Evolutionary conservation across 495 filamentous ascomycete genomes (phyloP).

Genomic region (Pyrenopolyporus hunteri): DNA sequence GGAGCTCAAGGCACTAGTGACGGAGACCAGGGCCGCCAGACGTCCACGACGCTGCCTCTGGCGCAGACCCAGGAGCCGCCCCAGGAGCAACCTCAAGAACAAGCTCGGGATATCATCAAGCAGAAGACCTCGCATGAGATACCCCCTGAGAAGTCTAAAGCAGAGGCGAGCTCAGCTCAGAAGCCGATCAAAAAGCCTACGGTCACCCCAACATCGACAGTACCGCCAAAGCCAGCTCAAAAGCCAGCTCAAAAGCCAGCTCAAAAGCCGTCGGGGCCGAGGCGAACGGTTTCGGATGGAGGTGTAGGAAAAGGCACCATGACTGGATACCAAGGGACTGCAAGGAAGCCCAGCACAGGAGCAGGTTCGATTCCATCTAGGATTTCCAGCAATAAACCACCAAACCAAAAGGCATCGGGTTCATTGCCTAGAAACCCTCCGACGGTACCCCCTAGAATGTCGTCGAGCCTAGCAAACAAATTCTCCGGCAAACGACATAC

Average conservation of each 20-base stretch:
- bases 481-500: conserved; percentile 29
- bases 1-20: conserved; percentile 8
- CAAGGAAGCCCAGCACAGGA: conserved; percentile 22
- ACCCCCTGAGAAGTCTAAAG: background rate
- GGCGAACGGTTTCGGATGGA: conserved; percentile 4
- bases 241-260: background rate
- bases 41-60: background rate
- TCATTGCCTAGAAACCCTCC: background rate
- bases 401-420: background rate
- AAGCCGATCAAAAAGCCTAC: conserved; percentile 7
- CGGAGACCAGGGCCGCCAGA: background rate
- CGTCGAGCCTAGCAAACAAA: conserved; percentile 27
- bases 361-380: background rate
- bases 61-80: no score
- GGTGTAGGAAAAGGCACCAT: conserved; percentile 18
- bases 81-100: no score
- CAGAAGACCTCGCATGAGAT: conserved; percentile 1
- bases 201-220: background rate
- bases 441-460: conserved; percentile 9
- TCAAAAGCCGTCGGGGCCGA: background rate
- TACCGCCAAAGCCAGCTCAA: conserved; percentile 2
- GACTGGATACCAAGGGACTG: conserved; percentile 44
- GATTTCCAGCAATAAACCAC: background rate
- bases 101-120: conserved; percentile 10
- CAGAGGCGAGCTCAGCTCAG: background rate